Conservation (phyloP, 257 asterid species). For the Verbascum thapsus region DNA sequence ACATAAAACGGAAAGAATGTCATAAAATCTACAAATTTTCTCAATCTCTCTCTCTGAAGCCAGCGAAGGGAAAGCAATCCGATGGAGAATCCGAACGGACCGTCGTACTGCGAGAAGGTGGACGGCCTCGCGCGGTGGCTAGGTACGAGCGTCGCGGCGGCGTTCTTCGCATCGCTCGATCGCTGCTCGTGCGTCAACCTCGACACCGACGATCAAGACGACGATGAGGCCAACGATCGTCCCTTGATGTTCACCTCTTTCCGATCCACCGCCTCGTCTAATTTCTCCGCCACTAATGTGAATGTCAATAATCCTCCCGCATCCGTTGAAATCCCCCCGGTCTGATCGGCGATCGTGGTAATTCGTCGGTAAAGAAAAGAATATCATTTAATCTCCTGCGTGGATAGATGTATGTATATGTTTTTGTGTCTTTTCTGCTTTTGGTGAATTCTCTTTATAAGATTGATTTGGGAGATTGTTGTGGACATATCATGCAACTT, state of each 20-base stretch:
- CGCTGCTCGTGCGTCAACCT: conserved; percentile 90
- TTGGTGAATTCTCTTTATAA: background rate
- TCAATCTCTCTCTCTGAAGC: background rate
- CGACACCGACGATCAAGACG: conserved; percentile 82
- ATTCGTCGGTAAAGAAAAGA: conserved; percentile 12
- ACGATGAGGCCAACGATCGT: conserved; percentile 81
- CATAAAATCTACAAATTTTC: background rate
- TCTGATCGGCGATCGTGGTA: conserved; percentile 33
- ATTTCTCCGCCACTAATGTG: conserved; percentile 28
- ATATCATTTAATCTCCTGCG: background rate
- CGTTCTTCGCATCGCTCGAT: conserved; percentile 88
- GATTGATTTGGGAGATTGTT: background rate
- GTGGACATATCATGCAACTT: background rate
- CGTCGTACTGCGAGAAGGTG: conserved; percentile 48
- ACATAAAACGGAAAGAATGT: background rate
- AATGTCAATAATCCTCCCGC: conserved; percentile 21
- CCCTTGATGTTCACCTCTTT: conserved; percentile 69
- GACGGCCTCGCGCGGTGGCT: conserved; percentile 89
- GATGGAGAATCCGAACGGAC: conserved; percentile 49
- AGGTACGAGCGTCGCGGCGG: conserved; percentile 84
- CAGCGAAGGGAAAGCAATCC: background rate
- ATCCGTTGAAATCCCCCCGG: conserved; percentile 53
- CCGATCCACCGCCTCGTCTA: no score
- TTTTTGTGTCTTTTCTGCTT: background rate
- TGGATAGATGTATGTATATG: background rate